Conservation (phyloP, 257 asterid species). For the Agastache rugosa region DNA sequence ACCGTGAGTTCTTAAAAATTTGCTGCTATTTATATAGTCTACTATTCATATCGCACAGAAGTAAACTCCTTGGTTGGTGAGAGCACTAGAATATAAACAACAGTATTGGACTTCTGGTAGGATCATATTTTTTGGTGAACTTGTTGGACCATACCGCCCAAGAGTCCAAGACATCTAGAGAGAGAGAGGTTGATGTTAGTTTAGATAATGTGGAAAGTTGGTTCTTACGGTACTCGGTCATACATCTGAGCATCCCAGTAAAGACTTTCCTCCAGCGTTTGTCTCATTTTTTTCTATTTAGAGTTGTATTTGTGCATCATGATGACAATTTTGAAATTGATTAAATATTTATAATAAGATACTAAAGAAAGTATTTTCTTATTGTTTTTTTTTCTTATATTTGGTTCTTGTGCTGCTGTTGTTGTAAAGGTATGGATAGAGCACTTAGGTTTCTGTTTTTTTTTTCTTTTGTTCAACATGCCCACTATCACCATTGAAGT, state of each 20-base stretch:
- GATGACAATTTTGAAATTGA: not conserved
- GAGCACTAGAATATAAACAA: not conserved
- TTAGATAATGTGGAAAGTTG: constrained; percentile 12
- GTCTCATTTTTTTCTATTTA: not conserved
- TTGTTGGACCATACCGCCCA: not conserved
- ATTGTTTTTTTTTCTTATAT: not conserved
- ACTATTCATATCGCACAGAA: not conserved
- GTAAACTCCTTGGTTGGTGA: constrained; percentile 11
- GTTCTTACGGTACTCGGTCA: not conserved
- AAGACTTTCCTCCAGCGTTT: not conserved
- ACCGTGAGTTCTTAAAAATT: not conserved
- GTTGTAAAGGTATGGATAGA: not conserved
- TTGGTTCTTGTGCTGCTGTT: constrained; percentile 2
- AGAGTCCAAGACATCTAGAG: not conserved
- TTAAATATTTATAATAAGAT: not conserved
- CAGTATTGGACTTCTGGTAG: not conserved
- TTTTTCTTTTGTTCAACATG: not conserved
- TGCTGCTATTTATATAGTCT: not conserved
- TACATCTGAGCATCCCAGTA: not conserved
- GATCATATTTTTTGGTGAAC: not conserved
- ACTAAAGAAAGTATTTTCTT: not conserved
- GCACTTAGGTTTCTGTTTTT: not conserved
- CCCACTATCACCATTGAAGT: not conserved
- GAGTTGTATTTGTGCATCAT: not conserved
- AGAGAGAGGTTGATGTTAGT: constrained; percentile 9